Evolutionary conservation across 225 moss, liverwort and hornwort genomes (phyloP).

Genomic region (Pseudoscleropodium purum): DNA sequence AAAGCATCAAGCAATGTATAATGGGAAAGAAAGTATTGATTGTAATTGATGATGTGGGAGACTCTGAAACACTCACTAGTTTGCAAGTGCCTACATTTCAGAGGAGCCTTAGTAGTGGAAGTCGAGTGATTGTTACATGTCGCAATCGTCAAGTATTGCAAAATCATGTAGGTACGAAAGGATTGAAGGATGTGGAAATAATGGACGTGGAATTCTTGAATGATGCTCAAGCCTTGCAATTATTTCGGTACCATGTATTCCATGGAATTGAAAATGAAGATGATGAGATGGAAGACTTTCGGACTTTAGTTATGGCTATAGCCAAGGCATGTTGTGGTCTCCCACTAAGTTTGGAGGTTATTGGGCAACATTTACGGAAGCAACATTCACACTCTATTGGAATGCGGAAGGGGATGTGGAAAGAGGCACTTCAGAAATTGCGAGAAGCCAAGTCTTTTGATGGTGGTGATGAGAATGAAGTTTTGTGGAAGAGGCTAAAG

Average conservation of each 20-base stretch:
- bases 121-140: background rate
- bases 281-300: background rate
- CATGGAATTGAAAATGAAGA: rapidly evolving
- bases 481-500: too few species aligned
- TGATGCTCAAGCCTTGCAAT: background rate
- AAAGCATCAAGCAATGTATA: rapidly evolving
- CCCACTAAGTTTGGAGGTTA: too few species aligned
- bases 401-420: rapidly evolving
- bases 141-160: background rate
- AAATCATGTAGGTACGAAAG: background rate
- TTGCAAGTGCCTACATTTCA: background rate
- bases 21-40: background rate
- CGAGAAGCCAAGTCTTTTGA: too few species aligned
- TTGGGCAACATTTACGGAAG: too few species aligned
- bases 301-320: rapidly evolving
- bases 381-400: too few species aligned
- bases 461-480: too few species aligned
- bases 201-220: background rate
- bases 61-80: background rate
- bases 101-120: rapidly evolving
- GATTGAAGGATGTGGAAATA: background rate
- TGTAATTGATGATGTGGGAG: background rate
- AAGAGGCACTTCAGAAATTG: too few species aligned
- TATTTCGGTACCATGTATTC: rapidly evolving
- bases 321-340: too few species aligned